Percentiles rank a stretch among this genome's conserved stretches.
phyloP scores from a whole-genome alignment of 305 asterid genomes.

The Coffea humblotiana region DNA sequence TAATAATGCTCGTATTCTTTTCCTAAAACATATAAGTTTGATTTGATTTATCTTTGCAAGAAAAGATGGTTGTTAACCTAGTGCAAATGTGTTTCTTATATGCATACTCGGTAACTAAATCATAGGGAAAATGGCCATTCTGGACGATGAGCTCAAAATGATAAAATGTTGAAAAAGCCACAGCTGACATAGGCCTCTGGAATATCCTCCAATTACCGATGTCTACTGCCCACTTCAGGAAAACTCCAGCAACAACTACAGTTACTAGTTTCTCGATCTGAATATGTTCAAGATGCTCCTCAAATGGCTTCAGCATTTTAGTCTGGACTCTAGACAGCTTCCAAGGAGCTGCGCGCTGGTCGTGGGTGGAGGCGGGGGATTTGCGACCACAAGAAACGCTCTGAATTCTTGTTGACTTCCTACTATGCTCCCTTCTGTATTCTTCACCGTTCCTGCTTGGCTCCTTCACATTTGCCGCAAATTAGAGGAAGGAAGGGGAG shows the following conservation, averaged over 20 bases:
- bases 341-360: conserved; percentile 7
- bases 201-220: conserved; percentile 47
- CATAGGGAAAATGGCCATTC: conserved; percentile 44
- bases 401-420: too few relatives aligned
- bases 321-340: conserved; percentile 17
- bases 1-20: too few relatives aligned
- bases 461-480: too few relatives aligned
- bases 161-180: conserved; percentile 44
- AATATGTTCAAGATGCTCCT: neutral
- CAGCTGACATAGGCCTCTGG: conserved; percentile 70
- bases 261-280: conserved; percentile 25
- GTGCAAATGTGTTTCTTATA: neutral
- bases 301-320: conserved; percentile 19
- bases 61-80: neutral
- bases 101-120: conserved; percentile 34
- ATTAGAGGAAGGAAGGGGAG: too few relatives aligned
- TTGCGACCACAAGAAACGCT: too few relatives aligned
- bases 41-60: too few relatives aligned
- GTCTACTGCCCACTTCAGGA: conserved; percentile 53
- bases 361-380: too few relatives aligned
- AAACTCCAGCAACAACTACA: conserved; percentile 43
- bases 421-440: too few relatives aligned
- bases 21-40: too few relatives aligned
- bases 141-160: conserved; percentile 45
- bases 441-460: too few relatives aligned